These are phyloP conservation scores for Parastagonospora avenae DNA, from an alignment of 2,329 filamentous ascomycete genomes.

Conservation along the genomic window DNA sequence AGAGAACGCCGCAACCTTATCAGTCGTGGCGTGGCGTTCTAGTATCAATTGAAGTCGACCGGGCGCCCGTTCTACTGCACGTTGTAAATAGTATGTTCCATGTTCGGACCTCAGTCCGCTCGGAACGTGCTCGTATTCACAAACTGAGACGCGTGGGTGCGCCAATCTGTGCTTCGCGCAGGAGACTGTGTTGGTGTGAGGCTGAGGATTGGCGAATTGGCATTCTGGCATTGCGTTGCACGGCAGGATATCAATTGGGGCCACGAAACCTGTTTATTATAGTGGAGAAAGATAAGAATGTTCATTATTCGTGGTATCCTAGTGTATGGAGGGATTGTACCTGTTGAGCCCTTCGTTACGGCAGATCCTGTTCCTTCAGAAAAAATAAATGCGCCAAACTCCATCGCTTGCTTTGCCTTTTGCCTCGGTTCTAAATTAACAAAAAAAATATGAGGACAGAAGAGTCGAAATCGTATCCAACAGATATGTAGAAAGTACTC, in stretches of 20 bases:
- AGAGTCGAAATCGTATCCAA: not conserved
- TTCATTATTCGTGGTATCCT: not conserved
- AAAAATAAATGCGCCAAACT: not conserved
- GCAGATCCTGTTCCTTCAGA: not conserved
- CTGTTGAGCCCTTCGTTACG: not conserved
- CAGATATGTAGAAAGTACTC: not conserved
- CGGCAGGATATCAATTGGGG: not conserved
- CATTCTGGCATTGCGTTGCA: too few species aligned
- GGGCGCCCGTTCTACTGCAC: not conserved
- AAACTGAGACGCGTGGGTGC: too few species aligned
- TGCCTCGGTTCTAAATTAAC: not conserved
- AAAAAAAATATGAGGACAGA: not conserved
- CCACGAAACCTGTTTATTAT: not conserved
- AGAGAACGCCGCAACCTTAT: constrained; percentile 1
- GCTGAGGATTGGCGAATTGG: too few species aligned
- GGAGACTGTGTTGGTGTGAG: too few species aligned
- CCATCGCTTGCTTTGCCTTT: constrained; percentile 1
- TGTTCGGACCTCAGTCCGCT: too few species aligned
- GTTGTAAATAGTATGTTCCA: too few species aligned
- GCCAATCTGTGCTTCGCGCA: too few species aligned
- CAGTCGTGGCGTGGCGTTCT: not conserved
- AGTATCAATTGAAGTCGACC: not conserved
- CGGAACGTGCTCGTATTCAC: too few species aligned
- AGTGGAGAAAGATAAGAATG: not conserved
- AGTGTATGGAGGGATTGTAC: not conserved